These are phyloP conservation scores for Boletus vinaceobasis DNA, from an alignment of 768 basidiomycete species.

Conservation along the genomic window DNA sequence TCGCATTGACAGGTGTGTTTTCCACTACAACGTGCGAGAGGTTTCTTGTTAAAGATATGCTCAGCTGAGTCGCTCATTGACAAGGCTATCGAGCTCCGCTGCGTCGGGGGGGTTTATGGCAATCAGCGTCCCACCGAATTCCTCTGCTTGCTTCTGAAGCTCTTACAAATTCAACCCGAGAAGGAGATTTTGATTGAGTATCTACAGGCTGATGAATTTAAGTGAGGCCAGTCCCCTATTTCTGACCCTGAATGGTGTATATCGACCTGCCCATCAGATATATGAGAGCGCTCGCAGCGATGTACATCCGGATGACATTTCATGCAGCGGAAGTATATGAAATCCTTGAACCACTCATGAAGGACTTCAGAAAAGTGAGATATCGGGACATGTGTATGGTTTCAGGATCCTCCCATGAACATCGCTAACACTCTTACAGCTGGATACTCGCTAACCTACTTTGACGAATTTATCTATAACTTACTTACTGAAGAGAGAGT, in stretches of 20 bases:
- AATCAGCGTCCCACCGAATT: constrained; percentile 96
- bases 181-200: constrained; percentile 97
- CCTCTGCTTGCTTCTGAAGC: constrained; percentile 86
- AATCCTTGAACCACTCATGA: constrained; percentile 87
- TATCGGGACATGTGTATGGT: constrained; percentile 71
- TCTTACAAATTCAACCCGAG: constrained; percentile 95
- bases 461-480: constrained; percentile 89
- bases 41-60: background rate
- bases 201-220: constrained; percentile 95
- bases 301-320: constrained; percentile 97
- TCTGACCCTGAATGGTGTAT: background rate
- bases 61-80: constrained; percentile 92
- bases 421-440: constrained; percentile 41
- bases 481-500: constrained; percentile 87
- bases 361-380: constrained; percentile 90
- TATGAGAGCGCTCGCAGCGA: constrained; percentile 84
- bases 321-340: constrained; percentile 88
- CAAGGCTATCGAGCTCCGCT: constrained; percentile 77
- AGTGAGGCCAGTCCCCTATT: constrained; percentile 51
- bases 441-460: constrained; percentile 80
- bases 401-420: background rate
- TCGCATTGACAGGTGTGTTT: constrained; percentile 82
- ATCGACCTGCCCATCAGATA: constrained; percentile 53
- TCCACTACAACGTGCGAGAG: background rate
- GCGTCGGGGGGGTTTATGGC: constrained; percentile 91